phyloP scores from a whole-genome alignment of 192 early-diverging fungal species.

The Geosiphon pyriformis region DNA sequence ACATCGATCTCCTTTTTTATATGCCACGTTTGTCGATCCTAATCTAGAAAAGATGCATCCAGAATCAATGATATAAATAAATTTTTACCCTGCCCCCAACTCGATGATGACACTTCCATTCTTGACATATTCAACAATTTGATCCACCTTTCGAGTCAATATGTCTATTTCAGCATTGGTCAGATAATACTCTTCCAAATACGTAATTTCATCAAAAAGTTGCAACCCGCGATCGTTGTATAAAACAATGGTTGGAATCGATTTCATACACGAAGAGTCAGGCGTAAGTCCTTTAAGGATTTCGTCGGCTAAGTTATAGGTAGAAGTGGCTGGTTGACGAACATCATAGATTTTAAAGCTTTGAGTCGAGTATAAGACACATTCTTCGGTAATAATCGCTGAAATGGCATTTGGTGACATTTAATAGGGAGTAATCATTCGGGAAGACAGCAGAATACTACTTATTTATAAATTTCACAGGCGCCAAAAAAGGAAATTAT shows the following conservation, averaged over 20 bases:
- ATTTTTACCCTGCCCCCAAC: conserved; percentile 76
- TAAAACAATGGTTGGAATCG: conserved; percentile 77
- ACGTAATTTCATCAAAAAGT: conserved; percentile 88
- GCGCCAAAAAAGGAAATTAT: too few species aligned
- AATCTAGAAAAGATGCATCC: background rate
- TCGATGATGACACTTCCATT: conserved; percentile 76
- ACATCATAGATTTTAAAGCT: conserved; percentile 3
- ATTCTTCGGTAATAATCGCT: too few species aligned
- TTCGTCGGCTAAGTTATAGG: conserved; percentile 26
- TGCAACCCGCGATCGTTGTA: conserved; percentile 83
- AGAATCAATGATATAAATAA: background rate
- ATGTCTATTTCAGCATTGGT: conserved; percentile 84
- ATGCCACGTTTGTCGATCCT: background rate
- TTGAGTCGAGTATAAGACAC: too few species aligned
- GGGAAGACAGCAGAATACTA: too few species aligned
- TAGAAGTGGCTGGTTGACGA: background rate
- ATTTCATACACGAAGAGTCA: conserved; percentile 32
- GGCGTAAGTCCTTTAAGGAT: conserved; percentile 30
- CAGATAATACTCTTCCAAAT: conserved; percentile 82
- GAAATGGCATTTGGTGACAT: too few species aligned
- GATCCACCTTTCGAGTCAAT: conserved; percentile 52
- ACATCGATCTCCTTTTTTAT: too few species aligned
- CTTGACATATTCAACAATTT: conserved; percentile 57
- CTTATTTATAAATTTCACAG: too few species aligned
- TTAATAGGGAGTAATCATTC: too few species aligned